Evolutionary conservation across 352 stramenopile species (phyloP).

Genomic region (Phytophthora europaea): DNA sequence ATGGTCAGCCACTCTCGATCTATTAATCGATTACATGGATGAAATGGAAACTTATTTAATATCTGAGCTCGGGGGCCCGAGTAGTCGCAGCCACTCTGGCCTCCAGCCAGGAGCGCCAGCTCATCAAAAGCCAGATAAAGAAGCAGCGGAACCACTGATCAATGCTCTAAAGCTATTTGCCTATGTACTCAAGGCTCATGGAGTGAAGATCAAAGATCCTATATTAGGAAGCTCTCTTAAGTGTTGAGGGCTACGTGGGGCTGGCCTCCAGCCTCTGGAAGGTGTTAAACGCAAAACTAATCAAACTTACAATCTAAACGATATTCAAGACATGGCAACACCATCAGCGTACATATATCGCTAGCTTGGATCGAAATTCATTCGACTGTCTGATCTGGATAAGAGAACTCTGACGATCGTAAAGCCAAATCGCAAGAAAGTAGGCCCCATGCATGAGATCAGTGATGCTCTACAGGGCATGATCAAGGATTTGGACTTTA

Average conservation of each 20-base stretch:
- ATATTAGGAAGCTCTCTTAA: background rate
- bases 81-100: too few species aligned
- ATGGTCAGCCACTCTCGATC: background rate
- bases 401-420: conserved; percentile 11
- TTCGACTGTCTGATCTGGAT: conserved; percentile 13
- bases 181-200: background rate
- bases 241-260: background rate
- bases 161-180: background rate
- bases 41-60: too few species aligned
- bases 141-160: background rate
- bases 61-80: too few species aligned
- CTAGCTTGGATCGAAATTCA: conserved; percentile 10
- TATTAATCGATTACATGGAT: background rate
- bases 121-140: too few species aligned
- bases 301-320: conserved; percentile 27
- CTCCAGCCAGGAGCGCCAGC: too few species aligned
- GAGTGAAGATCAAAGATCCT: background rate
- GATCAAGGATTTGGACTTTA: conserved; percentile 9
- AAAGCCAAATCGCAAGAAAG: conserved; percentile 18
- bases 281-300: background rate
- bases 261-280: background rate
- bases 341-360: conserved; percentile 15
- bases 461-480: conserved; percentile 11
- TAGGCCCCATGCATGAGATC: conserved; percentile 11
- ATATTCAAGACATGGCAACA: conserved; percentile 21